Percentiles rank a stretch among this genome's conserved stretches.
Evolutionary conservation across 306 rosid species (phyloP).

Genomic region (Oxytropis ochrocephala): DNA sequence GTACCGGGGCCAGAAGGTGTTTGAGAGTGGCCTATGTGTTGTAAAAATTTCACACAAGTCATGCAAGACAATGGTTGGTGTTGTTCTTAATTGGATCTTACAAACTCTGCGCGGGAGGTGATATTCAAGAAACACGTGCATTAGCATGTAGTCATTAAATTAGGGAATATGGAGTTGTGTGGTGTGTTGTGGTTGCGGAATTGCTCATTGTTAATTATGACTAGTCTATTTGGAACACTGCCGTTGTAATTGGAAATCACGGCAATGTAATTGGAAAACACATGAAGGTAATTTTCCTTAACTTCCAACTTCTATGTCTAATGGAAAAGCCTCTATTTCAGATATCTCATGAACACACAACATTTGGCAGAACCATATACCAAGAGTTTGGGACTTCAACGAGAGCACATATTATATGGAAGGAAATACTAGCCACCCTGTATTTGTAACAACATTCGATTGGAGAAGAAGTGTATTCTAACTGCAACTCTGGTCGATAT

Average conservation of each 20-base stretch:
- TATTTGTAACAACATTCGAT: slow-evolving; percentile 76
- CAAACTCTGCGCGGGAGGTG: too few species aligned
- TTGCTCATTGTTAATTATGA: too few species aligned
- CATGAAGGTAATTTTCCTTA: slow-evolving; percentile 61
- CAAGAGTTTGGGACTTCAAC: slow-evolving; percentile 92
- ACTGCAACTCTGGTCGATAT: neutral
- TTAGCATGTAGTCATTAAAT: too few species aligned
- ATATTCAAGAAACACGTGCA: too few species aligned
- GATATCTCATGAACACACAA: slow-evolving; percentile 16
- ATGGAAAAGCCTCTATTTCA: neutral
- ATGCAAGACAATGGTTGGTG: too few species aligned
- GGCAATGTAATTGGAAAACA: slow-evolving; percentile 93
- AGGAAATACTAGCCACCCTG: slow-evolving; percentile 94
- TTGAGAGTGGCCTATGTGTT: too few species aligned
- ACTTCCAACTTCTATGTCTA: slow-evolving; percentile 21
- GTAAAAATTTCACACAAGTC: too few species aligned
- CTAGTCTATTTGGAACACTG: slow-evolving; percentile 89
- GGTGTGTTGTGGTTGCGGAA: too few species aligned
- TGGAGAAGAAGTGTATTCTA: neutral
- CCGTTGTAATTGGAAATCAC: slow-evolving; percentile 69
- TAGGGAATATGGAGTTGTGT: too few species aligned
- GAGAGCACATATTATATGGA: slow-evolving; percentile 96
- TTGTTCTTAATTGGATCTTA: too few species aligned
- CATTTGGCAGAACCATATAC: slow-evolving; percentile 77
- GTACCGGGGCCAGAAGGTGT: too few species aligned